These are phyloP conservation scores for Penicillium maclennaniae DNA, from an alignment of 495 filamentous ascomycete genomes.

Conservation along the genomic window DNA sequence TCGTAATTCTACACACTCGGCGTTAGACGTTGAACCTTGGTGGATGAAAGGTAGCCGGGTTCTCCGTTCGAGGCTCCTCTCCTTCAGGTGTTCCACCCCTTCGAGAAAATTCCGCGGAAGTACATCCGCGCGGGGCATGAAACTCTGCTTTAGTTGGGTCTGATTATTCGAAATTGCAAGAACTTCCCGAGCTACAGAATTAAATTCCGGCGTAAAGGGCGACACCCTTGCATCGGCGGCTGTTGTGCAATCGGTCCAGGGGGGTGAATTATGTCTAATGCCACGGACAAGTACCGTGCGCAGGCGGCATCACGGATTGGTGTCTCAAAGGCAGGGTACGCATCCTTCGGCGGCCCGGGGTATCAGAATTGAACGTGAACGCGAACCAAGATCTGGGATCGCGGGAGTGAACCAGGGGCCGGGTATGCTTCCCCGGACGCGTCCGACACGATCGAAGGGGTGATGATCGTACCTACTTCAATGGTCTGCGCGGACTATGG, in stretches of 20 bases:
- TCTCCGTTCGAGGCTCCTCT: constrained; percentile 6
- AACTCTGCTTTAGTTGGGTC: neutral
- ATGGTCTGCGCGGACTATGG: constrained; percentile 2
- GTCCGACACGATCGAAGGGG: constrained; percentile 15
- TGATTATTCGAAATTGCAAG: neutral
- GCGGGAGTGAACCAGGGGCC: constrained; percentile 28
- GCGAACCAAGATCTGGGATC: constrained; percentile 13
- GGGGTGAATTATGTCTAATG: neutral
- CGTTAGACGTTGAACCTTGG: constrained; percentile 20
- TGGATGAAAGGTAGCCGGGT: constrained; percentile 6
- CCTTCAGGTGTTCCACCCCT: constrained; percentile 18
- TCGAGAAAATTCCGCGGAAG: constrained; percentile 29
- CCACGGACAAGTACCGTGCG: neutral
- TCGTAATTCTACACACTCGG: constrained; percentile 12
- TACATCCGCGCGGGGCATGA: constrained; percentile 16
- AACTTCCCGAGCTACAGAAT: neutral
- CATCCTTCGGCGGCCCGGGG: constrained; percentile 1
- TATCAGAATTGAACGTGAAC: neutral
- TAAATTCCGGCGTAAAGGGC: neutral
- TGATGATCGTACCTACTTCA: neutral
- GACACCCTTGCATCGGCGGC: constrained; percentile 9
- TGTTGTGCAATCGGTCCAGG: neutral
- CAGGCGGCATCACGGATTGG: neutral
- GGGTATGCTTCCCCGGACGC: constrained; percentile 20
- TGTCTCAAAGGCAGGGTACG: neutral